Evolutionary conservation across 108 stramenopile species (phyloP).

Genomic region (Pseudonitzschia multiseries): DNA sequence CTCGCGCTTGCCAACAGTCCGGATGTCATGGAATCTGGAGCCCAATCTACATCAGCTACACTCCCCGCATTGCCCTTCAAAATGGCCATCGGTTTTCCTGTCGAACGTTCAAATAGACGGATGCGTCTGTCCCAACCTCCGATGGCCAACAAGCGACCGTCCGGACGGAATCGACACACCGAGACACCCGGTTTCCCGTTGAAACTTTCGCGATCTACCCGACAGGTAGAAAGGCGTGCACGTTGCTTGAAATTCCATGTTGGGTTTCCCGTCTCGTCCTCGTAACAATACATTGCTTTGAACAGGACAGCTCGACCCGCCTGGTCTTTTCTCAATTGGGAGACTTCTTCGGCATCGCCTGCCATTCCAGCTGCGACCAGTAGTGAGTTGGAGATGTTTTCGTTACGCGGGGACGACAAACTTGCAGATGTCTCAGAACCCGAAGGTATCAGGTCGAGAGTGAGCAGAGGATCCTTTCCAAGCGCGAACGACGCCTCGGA

Average conservation of each 20-base stretch:
- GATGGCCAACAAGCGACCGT: slow-evolving; percentile 73
- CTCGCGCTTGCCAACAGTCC: slow-evolving; percentile 73
- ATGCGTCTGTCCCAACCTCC: slow-evolving; percentile 85
- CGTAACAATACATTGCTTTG: slow-evolving; percentile 42
- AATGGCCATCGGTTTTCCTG: slow-evolving; percentile 60
- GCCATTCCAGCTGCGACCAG: slow-evolving; percentile 77
- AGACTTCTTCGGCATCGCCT: slow-evolving; percentile 65
- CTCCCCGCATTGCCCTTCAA: slow-evolving; percentile 58
- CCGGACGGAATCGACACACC: slow-evolving; percentile 69
- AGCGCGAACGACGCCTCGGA: slow-evolving; percentile 15
- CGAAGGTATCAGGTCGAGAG: slow-evolving; percentile 64
- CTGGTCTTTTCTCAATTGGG: slow-evolving; percentile 46
- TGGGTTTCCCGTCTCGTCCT: neutral
- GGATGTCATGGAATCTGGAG: slow-evolving; percentile 47
- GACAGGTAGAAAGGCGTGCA: slow-evolving; percentile 59
- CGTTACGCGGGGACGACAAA: too few relatives aligned
- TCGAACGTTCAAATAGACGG: slow-evolving; percentile 64
- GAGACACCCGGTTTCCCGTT: slow-evolving; percentile 71
- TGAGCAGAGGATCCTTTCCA: slow-evolving; percentile 68
- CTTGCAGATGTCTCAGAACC: neutral
- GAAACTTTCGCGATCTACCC: slow-evolving; percentile 33
- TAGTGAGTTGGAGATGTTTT: slow-evolving; percentile 6
- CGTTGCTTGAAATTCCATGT: slow-evolving; percentile 37
- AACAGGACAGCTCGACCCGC: slow-evolving; percentile 60
- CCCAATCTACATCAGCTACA: slow-evolving; percentile 79